phyloP scores from a whole-genome alignment of 768 basidiomycete species.

The Suillus cothurnatus region DNA sequence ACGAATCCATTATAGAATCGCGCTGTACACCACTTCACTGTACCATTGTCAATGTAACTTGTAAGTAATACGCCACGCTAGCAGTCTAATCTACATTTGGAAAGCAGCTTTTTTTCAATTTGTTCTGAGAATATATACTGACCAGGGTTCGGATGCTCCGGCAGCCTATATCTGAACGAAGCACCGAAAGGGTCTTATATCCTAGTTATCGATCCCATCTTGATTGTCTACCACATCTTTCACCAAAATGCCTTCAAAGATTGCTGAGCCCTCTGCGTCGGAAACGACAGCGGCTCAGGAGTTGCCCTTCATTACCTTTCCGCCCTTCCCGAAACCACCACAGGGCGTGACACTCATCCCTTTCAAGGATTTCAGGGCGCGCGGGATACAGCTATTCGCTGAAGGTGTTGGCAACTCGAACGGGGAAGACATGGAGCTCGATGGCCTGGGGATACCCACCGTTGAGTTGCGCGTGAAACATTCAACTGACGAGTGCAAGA shows the following conservation, averaged over 20 bases:
- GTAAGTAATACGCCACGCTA: background rate
- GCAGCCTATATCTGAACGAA: background rate
- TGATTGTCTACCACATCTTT: conserved; percentile 18
- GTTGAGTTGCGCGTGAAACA: conserved; percentile 56
- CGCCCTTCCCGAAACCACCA: conserved; percentile 50
- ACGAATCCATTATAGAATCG: background rate
- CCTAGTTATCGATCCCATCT: conserved; percentile 10
- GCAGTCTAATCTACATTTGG: conserved; percentile 17
- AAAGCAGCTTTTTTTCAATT: conserved; percentile 7
- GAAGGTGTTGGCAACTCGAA: conserved; percentile 37
- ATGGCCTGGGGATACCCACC: conserved; percentile 69
- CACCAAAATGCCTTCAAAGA: conserved; percentile 21
- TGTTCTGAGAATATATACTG: conserved; percentile 14
- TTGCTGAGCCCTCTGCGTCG: conserved; percentile 19
- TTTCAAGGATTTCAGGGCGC: conserved; percentile 58
- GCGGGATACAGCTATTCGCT: conserved; percentile 57
- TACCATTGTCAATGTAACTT: background rate
- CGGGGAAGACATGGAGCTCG: conserved; percentile 57
- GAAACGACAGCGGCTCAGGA: conserved; percentile 18
- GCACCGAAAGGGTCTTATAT: background rate
- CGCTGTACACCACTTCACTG: background rate
- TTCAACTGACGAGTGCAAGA: conserved; percentile 55
- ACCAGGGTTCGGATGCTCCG: background rate
- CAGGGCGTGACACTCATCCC: conserved; percentile 50
- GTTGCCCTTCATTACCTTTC: conserved; percentile 37